phyloP scores from a whole-genome alignment of 2,329 filamentous ascomycete genomes.

The Xylaria digitata region DNA sequence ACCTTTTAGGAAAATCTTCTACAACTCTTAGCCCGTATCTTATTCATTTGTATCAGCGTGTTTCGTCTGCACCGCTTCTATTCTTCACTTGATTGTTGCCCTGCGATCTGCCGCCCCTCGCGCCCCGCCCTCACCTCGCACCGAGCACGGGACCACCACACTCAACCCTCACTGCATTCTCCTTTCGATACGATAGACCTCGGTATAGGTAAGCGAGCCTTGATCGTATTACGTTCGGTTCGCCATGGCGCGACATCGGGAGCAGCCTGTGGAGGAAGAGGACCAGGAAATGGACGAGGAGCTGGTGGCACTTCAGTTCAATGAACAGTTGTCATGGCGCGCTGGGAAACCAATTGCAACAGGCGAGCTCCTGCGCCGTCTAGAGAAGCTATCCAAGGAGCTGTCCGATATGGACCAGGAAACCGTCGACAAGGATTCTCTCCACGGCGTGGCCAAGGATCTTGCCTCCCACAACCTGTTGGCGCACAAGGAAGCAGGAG shows the following conservation, averaged over 20 bases:
- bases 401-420: conserved; percentile 89
- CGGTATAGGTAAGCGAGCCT: conserved; percentile 1
- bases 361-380: conserved; percentile 81
- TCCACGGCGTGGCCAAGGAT: conserved; percentile 85
- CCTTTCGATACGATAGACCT: background rate
- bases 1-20: background rate
- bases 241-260: conserved; percentile 56
- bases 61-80: conserved; percentile 10
- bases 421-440: conserved; percentile 82
- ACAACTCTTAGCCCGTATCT: background rate
- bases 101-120: conserved; percentile 15
- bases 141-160: conserved; percentile 12
- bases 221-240: conserved; percentile 5
- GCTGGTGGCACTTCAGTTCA: conserved; percentile 74
- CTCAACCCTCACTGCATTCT: background rate
- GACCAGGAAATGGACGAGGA: conserved; percentile 55
- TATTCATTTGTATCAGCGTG: background rate
- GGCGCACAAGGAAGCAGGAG: conserved; percentile 91
- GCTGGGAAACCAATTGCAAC: conserved; percentile 90
- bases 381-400: conserved; percentile 85
- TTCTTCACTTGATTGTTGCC: conserved; percentile 3
- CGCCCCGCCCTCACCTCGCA: conserved; percentile 32
- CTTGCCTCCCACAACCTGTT: conserved; percentile 84
- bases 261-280: conserved; percentile 54
- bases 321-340: conserved; percentile 89